Evolutionary conservation across 2,329 filamentous ascomycete species (phyloP).

Genomic region (Botryotinia calthae): DNA sequence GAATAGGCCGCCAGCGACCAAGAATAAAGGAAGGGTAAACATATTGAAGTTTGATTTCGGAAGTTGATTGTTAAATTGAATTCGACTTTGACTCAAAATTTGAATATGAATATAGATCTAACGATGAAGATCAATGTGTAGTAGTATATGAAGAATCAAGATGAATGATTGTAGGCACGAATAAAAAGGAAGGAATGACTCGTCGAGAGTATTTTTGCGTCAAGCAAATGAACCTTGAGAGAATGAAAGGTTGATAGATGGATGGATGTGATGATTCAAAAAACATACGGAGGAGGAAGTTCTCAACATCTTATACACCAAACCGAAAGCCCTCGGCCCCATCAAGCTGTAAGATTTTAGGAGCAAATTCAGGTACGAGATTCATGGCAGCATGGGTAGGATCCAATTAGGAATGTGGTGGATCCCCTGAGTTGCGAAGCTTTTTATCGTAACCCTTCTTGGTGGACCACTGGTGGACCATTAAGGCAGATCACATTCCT

Average conservation of each 20-base stretch:
- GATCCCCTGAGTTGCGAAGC: neutral
- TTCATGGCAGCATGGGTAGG: slow-evolving; percentile 1
- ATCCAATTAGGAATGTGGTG: slow-evolving; percentile 2
- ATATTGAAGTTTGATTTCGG: slow-evolving; percentile 22
- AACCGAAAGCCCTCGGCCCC: neutral
- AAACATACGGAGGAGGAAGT: neutral
- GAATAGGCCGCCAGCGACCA: slow-evolving; percentile 29
- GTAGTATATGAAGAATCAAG: neutral
- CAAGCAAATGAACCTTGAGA: slow-evolving; percentile 3
- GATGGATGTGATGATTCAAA: neutral
- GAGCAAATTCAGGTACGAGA: neutral
- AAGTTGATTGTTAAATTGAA: neutral
- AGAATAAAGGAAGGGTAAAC: slow-evolving; percentile 26
- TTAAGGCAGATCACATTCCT: slow-evolving; percentile 9
- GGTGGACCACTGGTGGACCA: neutral
- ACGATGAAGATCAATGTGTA: neutral
- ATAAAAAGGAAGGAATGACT: slow-evolving; percentile 4
- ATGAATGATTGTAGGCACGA: slow-evolving; percentile 1
- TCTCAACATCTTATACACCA: slow-evolving; percentile 2
- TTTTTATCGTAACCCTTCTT: neutral
- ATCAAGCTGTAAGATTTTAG: neutral
- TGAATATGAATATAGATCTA: slow-evolving; percentile 5
- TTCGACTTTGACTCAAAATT: neutral
- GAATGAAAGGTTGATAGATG: slow-evolving; percentile 1
- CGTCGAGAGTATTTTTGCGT: slow-evolving; percentile 4